Evolutionary conservation across 2,329 filamentous ascomycete species (phyloP), one percentile per base, ranked within the genome.

Genomic region (Ilyonectria sp.): DNA sequence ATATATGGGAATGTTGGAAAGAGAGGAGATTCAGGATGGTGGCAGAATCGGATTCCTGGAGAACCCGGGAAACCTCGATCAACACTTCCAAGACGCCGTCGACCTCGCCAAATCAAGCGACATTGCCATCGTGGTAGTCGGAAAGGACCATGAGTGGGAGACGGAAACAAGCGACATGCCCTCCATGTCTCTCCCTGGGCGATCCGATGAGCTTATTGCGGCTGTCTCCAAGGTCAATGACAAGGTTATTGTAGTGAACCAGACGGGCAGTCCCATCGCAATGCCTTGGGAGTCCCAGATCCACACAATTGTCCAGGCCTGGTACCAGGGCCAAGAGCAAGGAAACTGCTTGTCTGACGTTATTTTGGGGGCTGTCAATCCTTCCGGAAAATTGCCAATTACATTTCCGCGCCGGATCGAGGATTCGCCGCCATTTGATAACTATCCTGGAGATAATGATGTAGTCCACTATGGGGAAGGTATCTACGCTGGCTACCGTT

Each of bases 401-500:
- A 90, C 85, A 0, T 93, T 93, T 81, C 92, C 92, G 0, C 83
- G 81, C 13, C 81, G 83, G 13, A 76, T 89, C 2, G 85, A 91
- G 74, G 90, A 93, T 75, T 93, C 92, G 72, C 91, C 91, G 2
- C 88, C 90, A 0, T 93, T 89, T 79, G 82, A 91, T 69, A 93
- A 92, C 80, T 93, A 88, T 75, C 81, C 84, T 31, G 85, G 86
- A 1, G 91, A 93, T 75, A 87, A 89, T 54, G 87, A 91, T 53
- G 83, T 89, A 59, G 89, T 90, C 1, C 80, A 69, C 2, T 94
- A 94, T 72, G 91, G 90, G 31, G 92, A 94, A 78, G 91, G 91
- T 63, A 84, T 94, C 46, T 93, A 92, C 76, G 85, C 94, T 15
- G 92, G 92, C 0, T 94, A 94, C 79, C 83, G 91, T 11, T 92